Evolutionary conservation across 208 protist species (phyloP), one percentile per base, ranked within the genome.

Genomic region (Naegleria lovaniensis): DNA sequence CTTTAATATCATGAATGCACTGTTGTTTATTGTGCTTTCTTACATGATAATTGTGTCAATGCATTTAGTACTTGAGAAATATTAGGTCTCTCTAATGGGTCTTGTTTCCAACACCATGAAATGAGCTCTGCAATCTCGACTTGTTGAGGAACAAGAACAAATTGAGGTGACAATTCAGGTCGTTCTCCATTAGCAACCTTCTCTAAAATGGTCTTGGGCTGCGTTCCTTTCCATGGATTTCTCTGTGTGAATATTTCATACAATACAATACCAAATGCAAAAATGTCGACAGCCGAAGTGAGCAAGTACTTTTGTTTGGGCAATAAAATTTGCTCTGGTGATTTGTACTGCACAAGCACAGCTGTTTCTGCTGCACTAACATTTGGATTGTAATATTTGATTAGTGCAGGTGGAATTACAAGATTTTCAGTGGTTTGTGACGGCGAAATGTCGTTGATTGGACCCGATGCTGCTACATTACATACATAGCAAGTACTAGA

Each of bases 211-310:
- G 29, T 22, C 25, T 15, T 6, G 9, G 41, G 13, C 1, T 58
- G 19, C 0, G 11, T 38, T 1, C 33, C 85, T 58, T 39, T 88
- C 85, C 85, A 88, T 39, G 85, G 85, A 40, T 88, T 88, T 0
- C 11, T 88, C 16, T 58, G 41, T 40, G 85, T 58, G 38, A 58
- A 88, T 58, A 88, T 43, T 58, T 88, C 85, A 88, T 33, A 51
- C 5, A 88, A 36, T 0, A 88, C 7, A 58, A 88, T 39, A 58
- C 85, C 85, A 58, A 58, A 88, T 16, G 85, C 39, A 88, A 43
- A 88, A 5, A 88, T 39, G 22, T 88, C 85, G 1, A 88, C 41
- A 36, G 67, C 67, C 9, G 29, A 36, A 13, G 25, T 79, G 9
- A 79, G 29, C 36, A 33, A 33, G n/a, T 79, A 36, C 9, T 79